Evolutionary conservation across 2,329 filamentous ascomycete genomes (phyloP).

Genomic region (Raffaelea arxii): DNA sequence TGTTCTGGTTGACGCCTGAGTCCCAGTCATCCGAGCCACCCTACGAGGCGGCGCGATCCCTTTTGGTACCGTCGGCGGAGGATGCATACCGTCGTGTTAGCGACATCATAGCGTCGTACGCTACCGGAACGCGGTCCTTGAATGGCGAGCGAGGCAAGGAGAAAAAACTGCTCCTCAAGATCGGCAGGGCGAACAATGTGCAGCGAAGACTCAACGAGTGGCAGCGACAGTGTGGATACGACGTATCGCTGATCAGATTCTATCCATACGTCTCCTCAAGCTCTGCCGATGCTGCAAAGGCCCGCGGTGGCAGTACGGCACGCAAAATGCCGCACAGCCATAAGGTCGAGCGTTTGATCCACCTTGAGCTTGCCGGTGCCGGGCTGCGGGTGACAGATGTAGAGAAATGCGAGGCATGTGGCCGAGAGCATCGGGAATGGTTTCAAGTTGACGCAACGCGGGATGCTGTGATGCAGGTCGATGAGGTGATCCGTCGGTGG

Average conservation of each 20-base stretch:
- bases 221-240: constrained; percentile 85
- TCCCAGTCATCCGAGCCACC: constrained; percentile 44
- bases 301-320: constrained; percentile 21
- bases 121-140: constrained; percentile 17
- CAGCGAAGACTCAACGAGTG: constrained; percentile 87
- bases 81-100: constrained; percentile 37
- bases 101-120: constrained; percentile 44
- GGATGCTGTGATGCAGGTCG: constrained; percentile 56
- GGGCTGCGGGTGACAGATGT: constrained; percentile 41
- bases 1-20: constrained; percentile 86
- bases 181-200: constrained; percentile 67
- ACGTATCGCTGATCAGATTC: constrained; percentile 77
- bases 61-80: constrained; percentile 39
- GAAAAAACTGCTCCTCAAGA: constrained; percentile 44
- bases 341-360: constrained; percentile 80
- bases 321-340: constrained; percentile 77
- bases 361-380: constrained; percentile 70
- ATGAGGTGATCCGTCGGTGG: constrained; percentile 66
- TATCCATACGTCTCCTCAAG: constrained; percentile 64
- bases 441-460: constrained; percentile 76
- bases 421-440: constrained; percentile 85
- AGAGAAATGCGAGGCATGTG: constrained; percentile 63
- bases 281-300: background rate
- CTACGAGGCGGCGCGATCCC: constrained; percentile 47
- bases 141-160: constrained; percentile 11